These are phyloP conservation scores for Backusella mclennaniae DNA, from an alignment of 192 early-diverging fungal species.

Conservation along the genomic window DNA sequence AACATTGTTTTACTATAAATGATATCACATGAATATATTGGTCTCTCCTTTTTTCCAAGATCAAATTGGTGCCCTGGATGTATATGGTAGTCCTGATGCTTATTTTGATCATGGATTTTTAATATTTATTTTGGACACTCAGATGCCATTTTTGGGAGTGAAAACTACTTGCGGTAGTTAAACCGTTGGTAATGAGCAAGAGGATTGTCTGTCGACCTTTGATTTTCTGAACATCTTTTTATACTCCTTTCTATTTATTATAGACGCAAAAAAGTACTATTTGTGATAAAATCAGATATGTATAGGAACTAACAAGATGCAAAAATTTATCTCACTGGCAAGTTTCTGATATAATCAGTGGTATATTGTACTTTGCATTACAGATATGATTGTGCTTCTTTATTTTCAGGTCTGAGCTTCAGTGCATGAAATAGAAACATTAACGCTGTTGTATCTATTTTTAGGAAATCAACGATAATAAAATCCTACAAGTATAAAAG, in stretches of 20 bases:
- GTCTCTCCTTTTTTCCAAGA: background rate
- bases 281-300: background rate
- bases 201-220: background rate
- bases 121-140: background rate
- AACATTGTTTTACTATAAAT: background rate
- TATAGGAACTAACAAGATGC: background rate
- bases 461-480: background rate
- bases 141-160: background rate
- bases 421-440: background rate
- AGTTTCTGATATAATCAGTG: background rate
- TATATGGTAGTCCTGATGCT: background rate
- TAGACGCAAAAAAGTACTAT: background rate
- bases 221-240: slow-evolving; percentile 3
- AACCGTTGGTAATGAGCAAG: background rate
- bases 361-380: background rate
- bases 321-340: background rate
- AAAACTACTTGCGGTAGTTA: background rate
- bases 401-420: background rate
- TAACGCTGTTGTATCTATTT: background rate
- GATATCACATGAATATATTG: background rate
- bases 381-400: background rate
- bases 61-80: background rate
- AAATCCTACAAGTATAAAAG: background rate
- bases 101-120: background rate
- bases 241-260: background rate